These are phyloP conservation scores for Nemophila menziesii DNA, from an alignment of 257 asterid genomes.

Conservation along the genomic window DNA sequence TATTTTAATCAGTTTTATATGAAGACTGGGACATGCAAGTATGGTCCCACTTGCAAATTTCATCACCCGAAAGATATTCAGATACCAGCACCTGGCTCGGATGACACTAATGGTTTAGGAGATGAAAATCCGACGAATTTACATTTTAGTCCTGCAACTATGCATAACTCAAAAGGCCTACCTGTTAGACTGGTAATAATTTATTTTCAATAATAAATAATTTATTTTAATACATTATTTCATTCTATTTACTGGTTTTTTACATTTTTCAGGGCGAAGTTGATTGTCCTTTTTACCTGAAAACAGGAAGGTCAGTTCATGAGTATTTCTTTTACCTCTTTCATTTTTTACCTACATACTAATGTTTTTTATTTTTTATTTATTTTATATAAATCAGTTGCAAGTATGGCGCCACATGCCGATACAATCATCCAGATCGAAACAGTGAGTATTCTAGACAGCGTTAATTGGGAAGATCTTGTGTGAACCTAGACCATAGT, in stretches of 20 bases:
- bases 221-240: neutral
- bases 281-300: slow-evolving; percentile 90
- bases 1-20: slow-evolving; percentile 69
- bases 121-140: slow-evolving; percentile 38
- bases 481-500: neutral
- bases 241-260: slow-evolving; percentile 9
- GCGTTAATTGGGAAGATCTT: no score
- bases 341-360: slow-evolving; percentile 4
- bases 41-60: slow-evolving; percentile 81
- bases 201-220: neutral
- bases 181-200: slow-evolving; percentile 70
- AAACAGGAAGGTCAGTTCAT: slow-evolving; percentile 89
- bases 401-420: slow-evolving; percentile 87
- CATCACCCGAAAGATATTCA: slow-evolving; percentile 85
- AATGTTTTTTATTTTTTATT: slow-evolving; percentile 8
- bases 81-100: slow-evolving; percentile 35
- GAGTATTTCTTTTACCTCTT: slow-evolving; percentile 10
- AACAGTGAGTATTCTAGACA: slow-evolving; percentile 24
- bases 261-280: slow-evolving; percentile 71
- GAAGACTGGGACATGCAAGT: slow-evolving; percentile 93
- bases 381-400: slow-evolving; percentile 50
- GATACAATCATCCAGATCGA: slow-evolving; percentile 92
- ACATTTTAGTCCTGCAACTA: slow-evolving; percentile 42
- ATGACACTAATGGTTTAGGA: slow-evolving; percentile 26
- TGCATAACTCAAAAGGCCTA: slow-evolving; percentile 87